Evolutionary conservation across 352 stramenopile species (phyloP).

Genomic region (Phytophthora boehmeriae): DNA sequence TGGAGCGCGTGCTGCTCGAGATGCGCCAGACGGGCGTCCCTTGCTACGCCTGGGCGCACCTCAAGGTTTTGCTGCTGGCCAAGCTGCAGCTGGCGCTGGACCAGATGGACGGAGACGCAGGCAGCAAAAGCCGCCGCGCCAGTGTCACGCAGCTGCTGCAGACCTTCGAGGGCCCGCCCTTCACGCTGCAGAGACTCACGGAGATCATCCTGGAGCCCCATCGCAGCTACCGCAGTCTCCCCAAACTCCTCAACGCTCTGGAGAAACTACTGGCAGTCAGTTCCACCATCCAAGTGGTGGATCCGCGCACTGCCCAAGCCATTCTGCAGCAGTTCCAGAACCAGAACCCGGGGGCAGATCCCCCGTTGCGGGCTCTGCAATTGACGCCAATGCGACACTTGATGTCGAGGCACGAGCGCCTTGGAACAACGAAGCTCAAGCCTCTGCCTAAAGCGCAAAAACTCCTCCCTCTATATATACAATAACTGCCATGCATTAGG

Average conservation of each 20-base stretch:
- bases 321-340: conserved; percentile 40
- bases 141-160: conserved; percentile 64
- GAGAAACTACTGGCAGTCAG: conserved; percentile 82
- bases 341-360: conserved; percentile 35
- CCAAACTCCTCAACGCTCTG: conserved; percentile 83
- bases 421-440: conserved; percentile 38
- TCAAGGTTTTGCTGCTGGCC: conserved; percentile 65
- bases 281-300: conserved; percentile 68
- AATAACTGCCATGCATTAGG: not conserved
- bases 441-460: not conserved
- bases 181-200: conserved; percentile 82
- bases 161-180: conserved; percentile 75
- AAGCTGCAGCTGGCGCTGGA: conserved; percentile 67
- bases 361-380: conserved; percentile 26
- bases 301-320: conserved; percentile 47
- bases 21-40: conserved; percentile 72
- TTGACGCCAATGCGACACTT: conserved; percentile 24
- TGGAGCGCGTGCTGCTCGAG: conserved; percentile 70
- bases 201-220: conserved; percentile 77
- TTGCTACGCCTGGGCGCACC: conserved; percentile 74
- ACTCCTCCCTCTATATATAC: not conserved
- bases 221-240: conserved; percentile 74
- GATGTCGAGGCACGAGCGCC: conserved; percentile 55
- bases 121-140: conserved; percentile 55
- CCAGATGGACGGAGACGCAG: conserved; percentile 55